These are phyloP conservation scores for Mycena vulgaris DNA, from an alignment of 768 basidiomycete species.

Conservation along the genomic window DNA sequence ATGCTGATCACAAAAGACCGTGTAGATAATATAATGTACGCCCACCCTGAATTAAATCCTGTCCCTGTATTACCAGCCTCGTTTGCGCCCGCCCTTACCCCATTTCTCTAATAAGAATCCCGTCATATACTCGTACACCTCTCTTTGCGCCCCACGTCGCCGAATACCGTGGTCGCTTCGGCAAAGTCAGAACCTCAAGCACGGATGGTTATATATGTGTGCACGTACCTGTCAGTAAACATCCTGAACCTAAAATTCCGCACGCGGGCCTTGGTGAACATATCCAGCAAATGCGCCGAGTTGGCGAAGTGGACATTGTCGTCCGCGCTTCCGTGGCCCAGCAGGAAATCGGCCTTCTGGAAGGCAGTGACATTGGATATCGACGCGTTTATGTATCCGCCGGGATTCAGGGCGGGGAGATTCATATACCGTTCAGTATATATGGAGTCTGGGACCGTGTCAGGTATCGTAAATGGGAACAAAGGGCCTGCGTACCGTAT, in stretches of 20 bases:
- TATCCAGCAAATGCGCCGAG: slow-evolving; percentile 91
- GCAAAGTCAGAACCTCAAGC: no score
- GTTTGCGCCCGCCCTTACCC: slow-evolving; percentile 83
- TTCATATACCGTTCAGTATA: slow-evolving; percentile 99
- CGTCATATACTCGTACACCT: slow-evolving; percentile 91
- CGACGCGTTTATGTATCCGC: slow-evolving; percentile 92
- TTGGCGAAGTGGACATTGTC: slow-evolving; percentile 98
- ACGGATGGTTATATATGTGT: slow-evolving; percentile 34
- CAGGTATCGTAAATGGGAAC: slow-evolving; percentile 4
- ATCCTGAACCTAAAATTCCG: slow-evolving; percentile 89
- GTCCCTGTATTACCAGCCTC: slow-evolving; percentile 65
- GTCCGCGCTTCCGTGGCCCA: slow-evolving; percentile 95
- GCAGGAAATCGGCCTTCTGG: slow-evolving; percentile 81
- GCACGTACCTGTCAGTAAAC: slow-evolving; percentile 93
- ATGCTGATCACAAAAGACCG: neutral
- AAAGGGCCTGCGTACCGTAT: slow-evolving; percentile 69
- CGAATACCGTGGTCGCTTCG: slow-evolving; percentile 85
- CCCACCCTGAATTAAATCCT: neutral
- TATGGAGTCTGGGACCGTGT: slow-evolving; percentile 80
- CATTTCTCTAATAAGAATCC: slow-evolving; percentile 92
- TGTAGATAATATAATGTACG: slow-evolving; percentile 15
- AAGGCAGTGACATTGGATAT: slow-evolving; percentile 93
- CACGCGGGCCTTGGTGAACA: slow-evolving; percentile 86
- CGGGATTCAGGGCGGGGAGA: slow-evolving; percentile 81
- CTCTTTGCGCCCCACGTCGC: slow-evolving; percentile 83